Percentiles rank a stretch among this genome's conserved stretches.
phyloP scores from a whole-genome alignment of 345 rosid genomes.

The Bretschneidera sinensis region DNA sequence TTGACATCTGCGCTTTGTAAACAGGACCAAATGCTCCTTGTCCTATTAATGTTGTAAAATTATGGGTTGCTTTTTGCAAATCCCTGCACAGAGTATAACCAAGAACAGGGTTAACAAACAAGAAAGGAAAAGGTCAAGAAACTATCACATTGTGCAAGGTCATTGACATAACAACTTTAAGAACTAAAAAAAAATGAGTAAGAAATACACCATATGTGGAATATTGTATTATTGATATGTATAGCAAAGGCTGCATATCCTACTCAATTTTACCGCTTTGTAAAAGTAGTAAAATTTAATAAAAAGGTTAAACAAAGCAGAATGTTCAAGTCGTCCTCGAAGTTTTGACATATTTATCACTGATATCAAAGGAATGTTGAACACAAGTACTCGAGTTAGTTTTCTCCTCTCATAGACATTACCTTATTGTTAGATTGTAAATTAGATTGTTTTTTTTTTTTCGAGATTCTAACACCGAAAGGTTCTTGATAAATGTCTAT shows the following conservation, averaged over 20 bases:
- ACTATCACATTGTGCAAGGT: no score
- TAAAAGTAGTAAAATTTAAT: no score
- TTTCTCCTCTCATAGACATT: no score
- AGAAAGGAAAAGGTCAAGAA: no score
- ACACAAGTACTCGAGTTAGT: no score
- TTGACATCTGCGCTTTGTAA: constrained; percentile 92
- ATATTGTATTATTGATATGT: neutral
- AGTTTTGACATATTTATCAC: neutral
- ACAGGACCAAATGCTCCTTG: constrained; percentile 99
- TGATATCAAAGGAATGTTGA: neutral
- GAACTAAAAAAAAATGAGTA: no score
- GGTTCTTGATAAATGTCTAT: neutral
- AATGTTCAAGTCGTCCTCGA: neutral
- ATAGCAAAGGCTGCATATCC: no score
- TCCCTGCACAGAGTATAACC: constrained; percentile 52
- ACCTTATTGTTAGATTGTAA: neutral
- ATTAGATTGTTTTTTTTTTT: neutral
- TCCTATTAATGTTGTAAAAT: constrained; percentile 85
- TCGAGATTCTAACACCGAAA: neutral
- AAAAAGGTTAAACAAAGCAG: neutral
- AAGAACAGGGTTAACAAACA: constrained; percentile 7
- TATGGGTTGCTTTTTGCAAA: constrained; percentile 87
- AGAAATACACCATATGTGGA: neutral
- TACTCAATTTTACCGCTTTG: neutral
- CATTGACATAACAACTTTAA: no score